These are phyloP conservation scores for Exophiala aquamarina DNA, from an alignment of 2,329 filamentous ascomycete species.

Conservation along the genomic window DNA sequence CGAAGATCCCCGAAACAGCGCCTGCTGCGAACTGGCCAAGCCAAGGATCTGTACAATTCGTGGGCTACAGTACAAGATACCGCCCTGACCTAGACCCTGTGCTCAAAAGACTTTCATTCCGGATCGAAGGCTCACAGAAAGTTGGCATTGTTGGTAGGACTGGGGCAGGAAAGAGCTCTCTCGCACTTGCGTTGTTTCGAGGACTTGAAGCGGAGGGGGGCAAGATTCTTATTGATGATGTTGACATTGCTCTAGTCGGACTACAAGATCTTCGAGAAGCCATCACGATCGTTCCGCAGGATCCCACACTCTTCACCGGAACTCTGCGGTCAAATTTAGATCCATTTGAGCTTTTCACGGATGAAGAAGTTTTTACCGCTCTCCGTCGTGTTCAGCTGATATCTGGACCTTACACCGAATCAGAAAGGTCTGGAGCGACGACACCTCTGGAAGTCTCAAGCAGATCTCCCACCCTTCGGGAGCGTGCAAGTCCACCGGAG, in stretches of 20 bases:
- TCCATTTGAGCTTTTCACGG: conserved; percentile 83
- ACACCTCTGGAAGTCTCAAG: conserved; percentile 35
- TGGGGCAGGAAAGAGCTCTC: conserved; percentile 92
- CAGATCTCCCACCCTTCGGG: conserved; percentile 29
- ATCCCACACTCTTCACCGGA: conserved; percentile 52
- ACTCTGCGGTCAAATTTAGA: conserved; percentile 68
- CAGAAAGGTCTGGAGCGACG: conserved; percentile 35
- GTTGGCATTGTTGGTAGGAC: conserved; percentile 95
- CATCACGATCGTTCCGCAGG: conserved; percentile 97
- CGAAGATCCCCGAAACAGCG: conserved; percentile 73
- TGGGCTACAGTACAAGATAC: conserved; percentile 86
- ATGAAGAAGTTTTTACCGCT: conserved; percentile 85
- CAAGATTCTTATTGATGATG: conserved; percentile 82
- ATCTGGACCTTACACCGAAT: conserved; percentile 43
- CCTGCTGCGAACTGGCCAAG: conserved; percentile 82
- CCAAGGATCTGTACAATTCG: conserved; percentile 82
- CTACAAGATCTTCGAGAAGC: conserved; percentile 89
- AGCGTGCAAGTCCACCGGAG: conserved; percentile 14
- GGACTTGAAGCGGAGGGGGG: conserved; percentile 88
- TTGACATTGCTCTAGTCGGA: conserved; percentile 89
- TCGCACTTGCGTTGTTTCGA: conserved; percentile 90
- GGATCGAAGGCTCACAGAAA: conserved; percentile 82
- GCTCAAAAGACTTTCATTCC: conserved; percentile 79
- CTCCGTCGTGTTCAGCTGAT: conserved; percentile 89
- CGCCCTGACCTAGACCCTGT: conserved; percentile 84